Percentiles rank a stretch among this genome's conserved stretches.
Evolutionary conservation across 1,139 yeast species (phyloP).

Genomic region (Kodamaea alishanica): DNA sequence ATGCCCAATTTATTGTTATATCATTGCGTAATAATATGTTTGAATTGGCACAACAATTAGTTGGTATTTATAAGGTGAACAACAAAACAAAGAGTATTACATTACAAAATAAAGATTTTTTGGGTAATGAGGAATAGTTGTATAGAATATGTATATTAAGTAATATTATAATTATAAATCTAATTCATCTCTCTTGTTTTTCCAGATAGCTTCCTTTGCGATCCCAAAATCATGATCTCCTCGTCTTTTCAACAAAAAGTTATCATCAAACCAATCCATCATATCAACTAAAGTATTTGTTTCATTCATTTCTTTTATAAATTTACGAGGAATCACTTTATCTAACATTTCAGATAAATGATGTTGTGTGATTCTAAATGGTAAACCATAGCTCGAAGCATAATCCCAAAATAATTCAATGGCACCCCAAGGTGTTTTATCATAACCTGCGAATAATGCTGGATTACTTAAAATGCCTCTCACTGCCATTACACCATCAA

Average conservation of each 20-base stretch:
- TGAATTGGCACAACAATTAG: constrained; percentile 88
- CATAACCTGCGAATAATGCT: constrained; percentile 73
- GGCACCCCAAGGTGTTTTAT: constrained; percentile 84
- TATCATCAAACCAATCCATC: constrained; percentile 75
- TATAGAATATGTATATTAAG: not conserved
- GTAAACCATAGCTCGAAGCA: constrained; percentile 76
- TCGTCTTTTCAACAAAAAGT: constrained; percentile 61
- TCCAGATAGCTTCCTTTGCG: constrained; percentile 55
- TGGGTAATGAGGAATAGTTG: constrained; percentile 12
- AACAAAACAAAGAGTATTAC: constrained; percentile 88
- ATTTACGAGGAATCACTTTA: constrained; percentile 51
- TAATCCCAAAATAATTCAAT: constrained; percentile 80
- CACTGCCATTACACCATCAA: constrained; percentile 94
- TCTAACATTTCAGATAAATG: constrained; percentile 85
- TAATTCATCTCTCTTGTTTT: constrained; percentile 27
- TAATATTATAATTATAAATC: constrained; percentile 2
- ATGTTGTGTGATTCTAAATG: constrained; percentile 79
- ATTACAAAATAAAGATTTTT: constrained; percentile 57
- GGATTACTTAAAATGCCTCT: constrained; percentile 86
- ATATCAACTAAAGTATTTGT: constrained; percentile 56
- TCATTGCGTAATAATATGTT: constrained; percentile 97
- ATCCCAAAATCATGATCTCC: constrained; percentile 69
- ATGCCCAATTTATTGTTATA: constrained; percentile 95
- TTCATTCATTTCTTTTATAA: constrained; percentile 64
- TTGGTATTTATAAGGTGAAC: constrained; percentile 91